Evolutionary conservation across 768 basidiomycete species (phyloP).

Genomic region (Lactarius vividus): DNA sequence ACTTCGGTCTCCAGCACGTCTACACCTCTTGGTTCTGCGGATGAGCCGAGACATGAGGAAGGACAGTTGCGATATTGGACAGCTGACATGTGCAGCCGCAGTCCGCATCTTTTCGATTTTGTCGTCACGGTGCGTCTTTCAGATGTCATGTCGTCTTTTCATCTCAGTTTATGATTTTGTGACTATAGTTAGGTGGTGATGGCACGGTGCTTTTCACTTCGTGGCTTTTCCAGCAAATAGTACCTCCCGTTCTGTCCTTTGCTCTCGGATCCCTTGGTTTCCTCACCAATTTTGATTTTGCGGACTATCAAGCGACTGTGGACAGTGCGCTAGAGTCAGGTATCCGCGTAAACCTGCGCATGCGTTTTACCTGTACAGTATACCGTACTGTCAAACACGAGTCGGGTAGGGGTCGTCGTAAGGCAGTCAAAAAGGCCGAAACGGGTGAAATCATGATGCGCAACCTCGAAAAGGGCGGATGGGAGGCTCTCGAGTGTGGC

Average conservation of each 20-base stretch:
- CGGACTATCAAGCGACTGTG: slow-evolving; percentile 80
- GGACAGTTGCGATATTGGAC: slow-evolving; percentile 99
- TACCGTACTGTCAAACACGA: slow-evolving; percentile 86
- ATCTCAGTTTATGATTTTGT: background rate
- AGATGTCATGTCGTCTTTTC: background rate
- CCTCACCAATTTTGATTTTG: slow-evolving; percentile 94
- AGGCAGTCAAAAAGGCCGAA: slow-evolving; percentile 89
- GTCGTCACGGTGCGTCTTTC: slow-evolving; percentile 79
- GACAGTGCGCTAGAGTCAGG: slow-evolving; percentile 87
- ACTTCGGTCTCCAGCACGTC: slow-evolving; percentile 59
- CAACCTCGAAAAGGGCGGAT: slow-evolving; percentile 84
- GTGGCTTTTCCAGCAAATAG: slow-evolving; percentile 97
- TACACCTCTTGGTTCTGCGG: slow-evolving; percentile 42
- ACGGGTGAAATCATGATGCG: slow-evolving; percentile 98
- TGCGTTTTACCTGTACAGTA: slow-evolving; percentile 99
- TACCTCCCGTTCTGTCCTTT: slow-evolving; percentile 97
- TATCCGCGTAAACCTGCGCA: slow-evolving; percentile 94
- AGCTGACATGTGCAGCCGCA: slow-evolving; percentile 88
- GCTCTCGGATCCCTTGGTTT: slow-evolving; percentile 97
- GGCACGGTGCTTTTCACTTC: slow-evolving; percentile 98
- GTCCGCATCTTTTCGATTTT: slow-evolving; percentile 94
- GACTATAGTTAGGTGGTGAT: slow-evolving; percentile 85
- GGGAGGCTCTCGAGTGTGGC: slow-evolving; percentile 94
- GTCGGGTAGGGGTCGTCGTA: slow-evolving; percentile 52
- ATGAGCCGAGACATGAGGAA: slow-evolving; percentile 53